Base-by-base conservation (phyloP, 2,329 filamentous ascomycete genomes). In the Claviceps sp. region DNA sequence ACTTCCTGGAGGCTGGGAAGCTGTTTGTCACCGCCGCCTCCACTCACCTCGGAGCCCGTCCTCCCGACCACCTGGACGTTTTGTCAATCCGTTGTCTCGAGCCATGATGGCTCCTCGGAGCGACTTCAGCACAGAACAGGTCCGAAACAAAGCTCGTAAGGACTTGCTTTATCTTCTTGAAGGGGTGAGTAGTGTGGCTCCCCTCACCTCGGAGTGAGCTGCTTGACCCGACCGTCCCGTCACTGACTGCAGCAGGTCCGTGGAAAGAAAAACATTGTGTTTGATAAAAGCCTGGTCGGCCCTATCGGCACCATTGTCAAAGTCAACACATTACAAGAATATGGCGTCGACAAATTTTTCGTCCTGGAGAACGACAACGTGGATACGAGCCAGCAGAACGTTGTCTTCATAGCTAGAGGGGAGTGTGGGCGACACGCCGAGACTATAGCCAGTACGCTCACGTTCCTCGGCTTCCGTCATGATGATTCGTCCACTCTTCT, bases 341-440 rank as follows among this genome's bases (percentile, higher is more conserved):
- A 97, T 71, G 94, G 94, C 34, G 90, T 98, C 59, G 90, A 97
- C 68, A 95, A 95, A 68, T 88, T 96, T 59, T 98, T 97, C 74
- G 85, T 96, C 63, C 76, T 98, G 46, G 93, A 98, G 68, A 97
- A 96, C 69, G 81, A 85, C 63, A 97, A 98, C 69, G 84, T 89
- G 67, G 91, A 97, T 68, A 86, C 88, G 17, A 94, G 85, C 62
- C 93, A 97, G 71, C 83, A 87, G 63, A 98, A 96, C 75, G 82
- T 98, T 56, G 80, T 98, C 58, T 98, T 97, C 71, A 80, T 98
- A 59, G 86, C 89, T 17, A 80, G 90, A 62, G 91, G 89, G 56
- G 93, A 97, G 70, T 91, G 88, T 66, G 84, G 86, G 52, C 85
- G 80, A 57, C 85, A 93, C 63, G 85, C 90, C 51, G 83, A 88